Percentiles rank a stretch among this genome's conserved stretches.
Conservation (phyloP, 345 rosid genomes). For the Xanthoceras sorbifolium region DNA sequence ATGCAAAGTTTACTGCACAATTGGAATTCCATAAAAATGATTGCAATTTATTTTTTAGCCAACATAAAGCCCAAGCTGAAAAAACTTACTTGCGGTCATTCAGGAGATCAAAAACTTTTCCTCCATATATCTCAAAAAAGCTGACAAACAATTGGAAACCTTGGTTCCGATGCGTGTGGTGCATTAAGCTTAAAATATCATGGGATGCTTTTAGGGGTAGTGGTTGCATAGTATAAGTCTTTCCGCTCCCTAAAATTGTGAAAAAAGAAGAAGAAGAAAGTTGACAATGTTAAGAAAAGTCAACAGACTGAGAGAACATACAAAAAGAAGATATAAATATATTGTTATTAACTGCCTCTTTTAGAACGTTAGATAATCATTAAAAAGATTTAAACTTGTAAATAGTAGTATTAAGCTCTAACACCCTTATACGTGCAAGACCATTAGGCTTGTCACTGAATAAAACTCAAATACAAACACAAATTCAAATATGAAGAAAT, state of each 20-base stretch:
- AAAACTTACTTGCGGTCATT: slow-evolving; percentile 63
- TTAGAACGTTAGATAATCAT: not conserved
- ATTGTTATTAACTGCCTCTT: not conserved
- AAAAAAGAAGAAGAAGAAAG: not conserved
- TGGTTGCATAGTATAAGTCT: slow-evolving; percentile 73
- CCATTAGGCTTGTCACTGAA: not conserved
- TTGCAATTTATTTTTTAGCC: no score
- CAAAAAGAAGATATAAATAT: not conserved
- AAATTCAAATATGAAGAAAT: no score
- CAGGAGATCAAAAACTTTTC: slow-evolving; percentile 68
- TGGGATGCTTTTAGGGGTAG: slow-evolving; percentile 67
- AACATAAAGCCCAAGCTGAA: slow-evolving; percentile 12
- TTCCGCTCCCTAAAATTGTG: slow-evolving; percentile 57
- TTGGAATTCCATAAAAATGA: slow-evolving; percentile 6
- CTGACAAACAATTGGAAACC: slow-evolving; percentile 63
- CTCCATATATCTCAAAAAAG: slow-evolving; percentile 73
- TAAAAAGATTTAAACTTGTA: not conserved
- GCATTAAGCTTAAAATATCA: slow-evolving; percentile 56
- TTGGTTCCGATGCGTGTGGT: slow-evolving; percentile 46
- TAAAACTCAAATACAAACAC: no score
- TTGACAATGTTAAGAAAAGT: slow-evolving; percentile 3
- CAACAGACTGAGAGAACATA: not conserved
- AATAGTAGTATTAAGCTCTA: not conserved
- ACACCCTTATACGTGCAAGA: not conserved
- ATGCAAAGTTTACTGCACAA: slow-evolving; percentile 60